These are phyloP conservation scores for Backusella macrospora DNA, from an alignment of 192 early-diverging fungal species.

Conservation along the genomic window DNA sequence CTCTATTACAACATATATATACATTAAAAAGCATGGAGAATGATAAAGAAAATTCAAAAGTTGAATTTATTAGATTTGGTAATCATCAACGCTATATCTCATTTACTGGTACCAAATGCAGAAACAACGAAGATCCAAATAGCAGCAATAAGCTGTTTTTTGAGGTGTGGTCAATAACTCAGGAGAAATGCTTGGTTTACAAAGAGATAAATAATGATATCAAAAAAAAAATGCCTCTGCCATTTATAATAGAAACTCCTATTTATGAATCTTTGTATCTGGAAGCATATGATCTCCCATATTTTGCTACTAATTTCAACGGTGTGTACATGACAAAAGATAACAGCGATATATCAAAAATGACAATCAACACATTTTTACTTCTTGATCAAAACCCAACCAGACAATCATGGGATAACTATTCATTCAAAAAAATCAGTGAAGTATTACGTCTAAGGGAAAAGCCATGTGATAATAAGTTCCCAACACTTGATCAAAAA, in stretches of 20 bases:
- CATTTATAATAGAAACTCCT: neutral
- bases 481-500: neutral
- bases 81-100: neutral
- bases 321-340: neutral
- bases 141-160: neutral
- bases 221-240: neutral
- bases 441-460: neutral
- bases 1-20: neutral
- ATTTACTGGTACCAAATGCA: neutral
- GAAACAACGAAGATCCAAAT: too few relatives aligned
- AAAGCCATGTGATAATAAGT: neutral
- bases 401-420: neutral
- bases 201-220: neutral
- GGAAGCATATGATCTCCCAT: neutral
- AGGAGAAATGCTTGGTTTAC: neutral
- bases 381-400: neutral
- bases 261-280: neutral
- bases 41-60: neutral
- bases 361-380: neutral
- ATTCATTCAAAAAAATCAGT: neutral
- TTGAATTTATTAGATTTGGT: neutral
- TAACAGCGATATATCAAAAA: neutral
- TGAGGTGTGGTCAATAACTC: neutral
- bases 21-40: neutral
- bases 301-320: neutral